phyloP scores from a whole-genome alignment of 495 filamentous ascomycete species.

The Trichocladium uniseriatum region DNA sequence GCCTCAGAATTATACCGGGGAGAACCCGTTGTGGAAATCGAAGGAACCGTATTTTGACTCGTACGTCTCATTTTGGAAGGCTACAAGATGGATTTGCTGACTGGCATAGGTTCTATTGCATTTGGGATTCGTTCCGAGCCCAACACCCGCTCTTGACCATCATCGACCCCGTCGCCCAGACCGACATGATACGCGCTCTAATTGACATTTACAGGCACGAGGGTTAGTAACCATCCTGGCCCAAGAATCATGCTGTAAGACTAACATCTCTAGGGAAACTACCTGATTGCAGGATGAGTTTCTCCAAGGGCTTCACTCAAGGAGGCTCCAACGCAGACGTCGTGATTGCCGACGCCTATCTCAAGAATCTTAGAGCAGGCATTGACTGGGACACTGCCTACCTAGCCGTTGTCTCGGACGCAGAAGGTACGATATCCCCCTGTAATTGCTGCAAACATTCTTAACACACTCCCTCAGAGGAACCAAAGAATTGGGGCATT shows the following conservation, averaged over 20 bases:
- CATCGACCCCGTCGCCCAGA: conserved; percentile 55
- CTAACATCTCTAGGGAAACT: conserved; percentile 34
- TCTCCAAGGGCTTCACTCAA: conserved; percentile 61
- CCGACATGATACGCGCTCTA: conserved; percentile 55
- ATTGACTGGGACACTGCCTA: conserved; percentile 63
- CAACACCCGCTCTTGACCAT: conserved; percentile 61
- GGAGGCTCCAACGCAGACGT: conserved; percentile 70
- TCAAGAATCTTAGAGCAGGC: conserved; percentile 52
- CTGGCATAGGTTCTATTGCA: conserved; percentile 50
- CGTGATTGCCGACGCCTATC: conserved; percentile 55
- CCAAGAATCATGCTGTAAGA: conserved; percentile 1
- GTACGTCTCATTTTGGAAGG: conserved; percentile 38
- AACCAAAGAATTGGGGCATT: conserved; percentile 53
- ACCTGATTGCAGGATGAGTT: conserved; percentile 49
- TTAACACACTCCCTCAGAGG: conserved; percentile 30
- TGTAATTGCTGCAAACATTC: no score
- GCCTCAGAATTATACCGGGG: conserved; percentile 66
- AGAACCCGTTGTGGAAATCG: conserved; percentile 63
- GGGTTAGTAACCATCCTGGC: conserved; percentile 36
- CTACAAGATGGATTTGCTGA: no score
- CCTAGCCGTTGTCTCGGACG: conserved; percentile 60
- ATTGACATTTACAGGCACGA: conserved; percentile 62
- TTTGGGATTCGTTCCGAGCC: conserved; percentile 65
- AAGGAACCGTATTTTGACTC: conserved; percentile 67
- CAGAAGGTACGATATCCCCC: no score